Evolutionary conservation across 2,329 filamentous ascomycete species (phyloP), one percentile per base, ranked within the genome.

Genomic region (Claviceps digitariae): DNA sequence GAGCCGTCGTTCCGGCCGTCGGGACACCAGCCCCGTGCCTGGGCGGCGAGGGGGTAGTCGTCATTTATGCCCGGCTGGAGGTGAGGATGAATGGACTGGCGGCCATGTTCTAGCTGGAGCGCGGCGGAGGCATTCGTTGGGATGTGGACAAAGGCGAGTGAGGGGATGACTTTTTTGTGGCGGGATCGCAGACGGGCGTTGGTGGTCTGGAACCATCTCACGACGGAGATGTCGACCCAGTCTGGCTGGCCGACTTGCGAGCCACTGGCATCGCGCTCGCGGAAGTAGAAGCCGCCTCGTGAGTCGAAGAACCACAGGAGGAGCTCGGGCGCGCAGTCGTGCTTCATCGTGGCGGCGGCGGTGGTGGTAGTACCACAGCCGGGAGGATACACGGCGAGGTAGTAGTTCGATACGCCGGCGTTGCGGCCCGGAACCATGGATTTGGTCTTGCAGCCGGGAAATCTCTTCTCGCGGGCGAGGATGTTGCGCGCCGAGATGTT

Each of bases 251-350:
- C 64, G 20, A 69, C 59, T 2, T 58, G 54, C n/a, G 61, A 59
- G 15, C 66, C 59, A 45, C 62, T 53, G 15, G 63, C 50, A 51
- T 69, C 52, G 46, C 58, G 60, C 56, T 67, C 60, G 54, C 74
- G 73, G 59, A 74, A 79, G 49, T 71, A 68, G 51, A 70, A 69
- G 8, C 82, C 82, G 38, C 83, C 82, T 17, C 77, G 72, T 53
- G 74, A 78, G 60, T 88, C 85, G 59, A 89, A 87, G 67, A 87
- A 87, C 82, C 83, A 89, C 1, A 89, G 69, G 0, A 88, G 60
- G 34, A 75, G 57, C 48, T 68, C 67, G 0, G 73, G 72, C 1
- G 58, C 54, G 54, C 72, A 74, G 3, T 54, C 53, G 13, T 55
- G 54, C 3, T 59, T 54, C 8, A 4, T 46, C 17, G 8, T 12